These are phyloP conservation scores for Cystobasidium slooffiae DNA, from an alignment of 1,284 basidiomycete species.

Conservation along the genomic window DNA sequence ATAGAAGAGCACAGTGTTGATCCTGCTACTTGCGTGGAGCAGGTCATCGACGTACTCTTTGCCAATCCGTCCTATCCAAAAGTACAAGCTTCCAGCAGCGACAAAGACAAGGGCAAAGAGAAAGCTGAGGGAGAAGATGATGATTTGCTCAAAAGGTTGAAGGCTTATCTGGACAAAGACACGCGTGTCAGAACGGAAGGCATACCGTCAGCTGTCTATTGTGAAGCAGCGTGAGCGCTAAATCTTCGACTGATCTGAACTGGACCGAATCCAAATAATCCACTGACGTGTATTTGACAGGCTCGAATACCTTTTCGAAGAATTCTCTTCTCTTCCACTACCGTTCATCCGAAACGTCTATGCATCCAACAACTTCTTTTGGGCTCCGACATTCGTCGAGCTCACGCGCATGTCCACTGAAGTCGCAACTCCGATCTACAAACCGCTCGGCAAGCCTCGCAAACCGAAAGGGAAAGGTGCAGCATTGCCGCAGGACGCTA, in stretches of 20 bases:
- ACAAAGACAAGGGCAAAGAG: constrained; percentile 2
- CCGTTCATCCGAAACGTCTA: constrained; percentile 13
- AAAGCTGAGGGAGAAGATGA: constrained; percentile 3
- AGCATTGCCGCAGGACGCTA: neutral
- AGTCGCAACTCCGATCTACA: neutral
- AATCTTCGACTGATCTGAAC: neutral
- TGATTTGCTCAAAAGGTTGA: neutral
- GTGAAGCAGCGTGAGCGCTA: constrained; percentile 18
- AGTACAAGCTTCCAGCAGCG: neutral
- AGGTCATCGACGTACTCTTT: constrained; percentile 32
- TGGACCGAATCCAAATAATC: neutral
- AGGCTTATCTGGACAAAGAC: constrained; percentile 6
- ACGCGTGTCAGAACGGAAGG: constrained; percentile 4
- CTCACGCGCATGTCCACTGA: constrained; percentile 1
- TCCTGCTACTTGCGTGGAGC: constrained; percentile 30
- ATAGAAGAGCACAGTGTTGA: constrained; percentile 2
- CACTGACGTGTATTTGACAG: constrained; percentile 8
- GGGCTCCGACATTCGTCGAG: constrained; percentile 3
- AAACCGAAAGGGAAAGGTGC: constrained; percentile 21
- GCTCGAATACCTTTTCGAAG: constrained; percentile 28
- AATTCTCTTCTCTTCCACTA: constrained; percentile 23
- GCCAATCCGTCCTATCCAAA: constrained; percentile 23
- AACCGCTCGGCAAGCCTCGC: constrained; percentile 16
- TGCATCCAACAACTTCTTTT: constrained; percentile 7
- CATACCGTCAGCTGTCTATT: neutral